Evolutionary conservation across 352 stramenopile species (phyloP).

Genomic region (Phytophthora pisi): DNA sequence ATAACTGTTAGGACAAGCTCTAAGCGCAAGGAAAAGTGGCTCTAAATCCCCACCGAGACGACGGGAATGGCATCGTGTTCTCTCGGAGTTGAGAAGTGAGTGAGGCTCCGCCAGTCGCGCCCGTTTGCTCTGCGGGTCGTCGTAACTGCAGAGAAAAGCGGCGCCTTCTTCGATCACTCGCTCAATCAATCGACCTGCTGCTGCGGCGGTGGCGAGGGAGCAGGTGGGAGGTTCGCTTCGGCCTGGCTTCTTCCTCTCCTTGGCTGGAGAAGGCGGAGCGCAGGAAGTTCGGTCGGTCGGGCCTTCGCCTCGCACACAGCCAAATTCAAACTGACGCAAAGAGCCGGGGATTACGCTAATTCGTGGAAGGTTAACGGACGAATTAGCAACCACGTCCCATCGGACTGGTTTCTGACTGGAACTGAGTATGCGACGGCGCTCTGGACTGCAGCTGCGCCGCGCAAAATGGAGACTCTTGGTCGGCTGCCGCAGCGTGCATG

Average conservation of each 20-base stretch:
- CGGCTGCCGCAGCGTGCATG: neutral
- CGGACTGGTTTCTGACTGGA: neutral
- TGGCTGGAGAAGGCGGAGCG: neutral
- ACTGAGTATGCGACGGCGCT: neutral
- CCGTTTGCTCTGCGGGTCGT: slow-evolving; percentile 1
- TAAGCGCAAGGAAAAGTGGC: neutral
- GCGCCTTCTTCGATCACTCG: neutral
- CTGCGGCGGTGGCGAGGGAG: neutral
- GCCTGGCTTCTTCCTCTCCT: slow-evolving; percentile 10
- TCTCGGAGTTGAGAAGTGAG: neutral
- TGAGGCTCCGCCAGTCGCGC: slow-evolving; percentile 9
- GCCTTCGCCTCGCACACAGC: neutral
- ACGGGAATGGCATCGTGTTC: slow-evolving; percentile 34
- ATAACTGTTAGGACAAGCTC: neutral
- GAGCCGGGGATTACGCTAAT: slow-evolving; percentile 21
- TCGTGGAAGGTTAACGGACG: slow-evolving; percentile 17
- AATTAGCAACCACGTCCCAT: slow-evolving; percentile 11
- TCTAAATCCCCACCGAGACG: slow-evolving; percentile 29
- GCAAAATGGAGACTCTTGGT: neutral
- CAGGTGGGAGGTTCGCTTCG: neutral
- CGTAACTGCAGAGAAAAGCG: slow-evolving; percentile 31
- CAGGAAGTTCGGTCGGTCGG: neutral
- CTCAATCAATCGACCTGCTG: neutral
- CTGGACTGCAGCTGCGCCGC: neutral
- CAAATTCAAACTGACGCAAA: slow-evolving; percentile 21